Evolutionary conservation across 2,329 filamentous ascomycete species (phyloP).

Genomic region (Diaporthe nobilis): DNA sequence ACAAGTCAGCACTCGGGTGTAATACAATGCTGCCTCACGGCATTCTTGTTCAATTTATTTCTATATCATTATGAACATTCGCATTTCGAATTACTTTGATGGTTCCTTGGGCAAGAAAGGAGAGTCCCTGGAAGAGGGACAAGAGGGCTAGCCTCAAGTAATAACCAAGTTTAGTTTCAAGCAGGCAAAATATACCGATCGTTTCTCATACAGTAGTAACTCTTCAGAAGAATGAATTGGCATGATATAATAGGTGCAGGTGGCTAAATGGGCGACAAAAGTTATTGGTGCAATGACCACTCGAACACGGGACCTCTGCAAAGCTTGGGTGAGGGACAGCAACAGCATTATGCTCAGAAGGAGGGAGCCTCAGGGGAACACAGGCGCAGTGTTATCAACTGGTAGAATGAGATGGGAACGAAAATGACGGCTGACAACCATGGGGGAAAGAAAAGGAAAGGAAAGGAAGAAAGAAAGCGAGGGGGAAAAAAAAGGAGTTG

Average conservation of each 20-base stretch:
- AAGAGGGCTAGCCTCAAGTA: background rate
- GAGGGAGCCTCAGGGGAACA: no score
- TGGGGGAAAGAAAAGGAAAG: constrained; percentile 29
- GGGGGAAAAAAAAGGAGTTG: constrained; percentile 59
- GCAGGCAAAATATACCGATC: constrained; percentile 31
- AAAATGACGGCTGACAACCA: background rate
- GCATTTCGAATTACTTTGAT: background rate
- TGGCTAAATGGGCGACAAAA: background rate
- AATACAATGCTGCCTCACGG: constrained; percentile 65
- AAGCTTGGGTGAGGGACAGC: background rate
- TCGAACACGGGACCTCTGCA: constrained; percentile 36
- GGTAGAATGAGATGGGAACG: background rate
- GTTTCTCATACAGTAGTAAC: background rate
- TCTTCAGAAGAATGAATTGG: background rate
- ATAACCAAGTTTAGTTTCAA: constrained; percentile 20
- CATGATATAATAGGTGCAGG: background rate
- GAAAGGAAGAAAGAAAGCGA: constrained; percentile 48
- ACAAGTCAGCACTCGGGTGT: constrained; percentile 38
- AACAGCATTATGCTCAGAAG: no score
- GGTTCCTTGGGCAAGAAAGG: background rate
- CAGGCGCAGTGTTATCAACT: background rate
- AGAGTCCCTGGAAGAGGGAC: background rate
- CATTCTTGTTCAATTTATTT: constrained; percentile 50
- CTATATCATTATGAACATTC: constrained; percentile 1
- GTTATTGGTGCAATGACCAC: background rate